A percentile compares a stretch with the other conserved stretches of the same genome.
Evolutionary conservation across 1,284 basidiomycete genomes (phyloP).

Genomic region (Ustilago xerochloae): DNA sequence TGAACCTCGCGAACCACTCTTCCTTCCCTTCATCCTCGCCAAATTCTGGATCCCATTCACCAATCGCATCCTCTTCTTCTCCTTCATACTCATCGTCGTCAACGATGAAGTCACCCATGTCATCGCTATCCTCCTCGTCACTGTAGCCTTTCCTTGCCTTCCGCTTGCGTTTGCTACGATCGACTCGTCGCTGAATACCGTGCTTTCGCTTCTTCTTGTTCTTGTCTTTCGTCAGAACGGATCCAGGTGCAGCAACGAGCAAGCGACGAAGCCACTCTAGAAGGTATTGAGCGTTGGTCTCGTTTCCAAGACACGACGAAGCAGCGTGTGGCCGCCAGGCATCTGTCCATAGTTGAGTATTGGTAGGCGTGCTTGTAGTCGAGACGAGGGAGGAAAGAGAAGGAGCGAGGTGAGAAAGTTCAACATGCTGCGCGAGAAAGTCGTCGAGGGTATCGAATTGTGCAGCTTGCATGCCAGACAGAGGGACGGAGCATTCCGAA

Average conservation of each 20-base stretch:
- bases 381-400: not conserved
- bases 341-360: constrained; percentile 41
- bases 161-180: constrained; percentile 14
- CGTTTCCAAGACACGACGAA: constrained; percentile 42
- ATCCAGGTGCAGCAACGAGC: constrained; percentile 27
- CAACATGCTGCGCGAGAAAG: constrained; percentile 8
- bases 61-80: constrained; percentile 36
- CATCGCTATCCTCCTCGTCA: constrained; percentile 32
- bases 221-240: constrained; percentile 9
- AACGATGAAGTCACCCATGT: constrained; percentile 53
- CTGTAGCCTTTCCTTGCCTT: constrained; percentile 1
- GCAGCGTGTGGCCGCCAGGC: constrained; percentile 33
- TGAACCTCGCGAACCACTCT: constrained; percentile 53
- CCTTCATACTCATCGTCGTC: constrained; percentile 43
- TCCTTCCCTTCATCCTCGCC: too few species aligned
- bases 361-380: not conserved
- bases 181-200: constrained; percentile 32
- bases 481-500: not conserved
- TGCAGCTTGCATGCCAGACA: not conserved
- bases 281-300: constrained; percentile 33
- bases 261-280: constrained; percentile 54
- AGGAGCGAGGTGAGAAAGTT: constrained; percentile 1
- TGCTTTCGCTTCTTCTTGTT: constrained; percentile 15
- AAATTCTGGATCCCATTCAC: constrained; percentile 26
- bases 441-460: constrained; percentile 5